Base-by-base conservation (phyloP, 2,329 filamentous ascomycete genomes). In the Penicillium verrucosum region DNA sequence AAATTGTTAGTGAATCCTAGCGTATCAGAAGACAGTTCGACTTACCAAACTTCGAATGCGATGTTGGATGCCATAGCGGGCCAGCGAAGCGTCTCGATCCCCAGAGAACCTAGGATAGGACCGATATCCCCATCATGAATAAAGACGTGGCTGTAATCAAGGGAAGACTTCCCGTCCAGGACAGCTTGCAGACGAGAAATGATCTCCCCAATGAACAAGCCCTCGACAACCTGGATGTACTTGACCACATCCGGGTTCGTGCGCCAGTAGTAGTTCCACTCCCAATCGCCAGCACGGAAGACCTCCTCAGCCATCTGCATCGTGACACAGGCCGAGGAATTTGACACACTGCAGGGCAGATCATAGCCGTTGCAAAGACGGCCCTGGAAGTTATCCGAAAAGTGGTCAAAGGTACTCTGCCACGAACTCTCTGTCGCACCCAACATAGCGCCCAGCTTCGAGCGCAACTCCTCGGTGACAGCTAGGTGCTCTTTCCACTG, bases 181-280 rank as follows among this genome's bases (percentile, higher is more conserved):
- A 75, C 69, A 12, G 65, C 67, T 30, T 73, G 63, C 3, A 75
- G 51, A 27, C 63, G 65, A 11, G 61, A 52, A n/a, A 75, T 49
- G 1, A 75, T 68, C 53, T 75, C 73, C 0, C 70, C 68, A 37
- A 76, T 73, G 29, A 76, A 76, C 11, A 75, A 54, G 9, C 73
- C 73, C 51, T 75, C 69, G 1, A 73, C 68, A 2, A 70, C 57
- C 51, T 72, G 71, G 36, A 76, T 76, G 41, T 76, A 76, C 44
- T 65, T 64, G n/a, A 60, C 64, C 4, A 64, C 72, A 40, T 75
- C 65, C 0, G 66, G 62, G 40, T 71, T 75, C 4, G 60, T 59
- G 8, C 73, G 69, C 72, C 71, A 76, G 60, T 71, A 75, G 60
- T 75, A 76, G 45, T 76, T 75, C 70, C 72, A 76, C 51, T 74